A percentile compares a stretch with the other conserved stretches of the same genome.
Evolutionary conservation across 1,284 basidiomycete genomes (phyloP).

Genomic region (Apiotrichum gamsii): DNA sequence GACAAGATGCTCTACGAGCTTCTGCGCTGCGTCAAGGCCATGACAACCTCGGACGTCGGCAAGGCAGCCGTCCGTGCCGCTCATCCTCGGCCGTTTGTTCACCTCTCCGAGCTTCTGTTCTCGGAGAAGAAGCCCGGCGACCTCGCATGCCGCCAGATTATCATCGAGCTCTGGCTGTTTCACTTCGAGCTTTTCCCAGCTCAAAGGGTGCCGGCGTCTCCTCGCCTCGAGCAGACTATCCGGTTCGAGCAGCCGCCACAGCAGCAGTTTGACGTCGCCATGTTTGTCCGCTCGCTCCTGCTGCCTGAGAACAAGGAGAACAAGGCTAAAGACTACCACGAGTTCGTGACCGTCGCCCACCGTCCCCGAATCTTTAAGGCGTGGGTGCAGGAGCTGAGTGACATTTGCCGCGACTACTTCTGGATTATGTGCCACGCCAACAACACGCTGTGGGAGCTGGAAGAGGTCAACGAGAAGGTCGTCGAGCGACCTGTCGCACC

Average conservation of each 20-base stretch:
- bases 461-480: conserved; percentile 69
- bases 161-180: conserved; percentile 74
- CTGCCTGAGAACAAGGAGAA: conserved; percentile 34
- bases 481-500: conserved; percentile 90
- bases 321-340: conserved; percentile 53
- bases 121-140: conserved; percentile 98
- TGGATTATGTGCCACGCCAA: conserved; percentile 96
- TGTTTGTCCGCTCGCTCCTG: conserved; percentile 39
- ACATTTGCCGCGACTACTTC: conserved; percentile 91
- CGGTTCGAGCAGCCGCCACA: background rate
- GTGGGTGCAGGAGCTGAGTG: conserved; percentile 80
- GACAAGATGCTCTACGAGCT: conserved; percentile 90
- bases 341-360: conserved; percentile 81
- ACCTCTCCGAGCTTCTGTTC: conserved; percentile 76
- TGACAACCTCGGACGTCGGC: conserved; percentile 70
- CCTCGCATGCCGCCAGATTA: conserved; percentile 77
- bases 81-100: conserved; percentile 77
- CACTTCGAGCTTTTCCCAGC: conserved; percentile 72
- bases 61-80: conserved; percentile 65
- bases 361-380: conserved; percentile 79
- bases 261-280: conserved; percentile 17
- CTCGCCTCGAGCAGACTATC: background rate
- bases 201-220: no score
- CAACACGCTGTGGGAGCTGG: conserved; percentile 80
- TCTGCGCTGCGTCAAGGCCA: conserved; percentile 84